A percentile compares a stretch with the other conserved stretches of the same genome.
Evolutionary conservation across 495 filamentous ascomycete species (phyloP).

Genomic region (Poronia punctata): DNA sequence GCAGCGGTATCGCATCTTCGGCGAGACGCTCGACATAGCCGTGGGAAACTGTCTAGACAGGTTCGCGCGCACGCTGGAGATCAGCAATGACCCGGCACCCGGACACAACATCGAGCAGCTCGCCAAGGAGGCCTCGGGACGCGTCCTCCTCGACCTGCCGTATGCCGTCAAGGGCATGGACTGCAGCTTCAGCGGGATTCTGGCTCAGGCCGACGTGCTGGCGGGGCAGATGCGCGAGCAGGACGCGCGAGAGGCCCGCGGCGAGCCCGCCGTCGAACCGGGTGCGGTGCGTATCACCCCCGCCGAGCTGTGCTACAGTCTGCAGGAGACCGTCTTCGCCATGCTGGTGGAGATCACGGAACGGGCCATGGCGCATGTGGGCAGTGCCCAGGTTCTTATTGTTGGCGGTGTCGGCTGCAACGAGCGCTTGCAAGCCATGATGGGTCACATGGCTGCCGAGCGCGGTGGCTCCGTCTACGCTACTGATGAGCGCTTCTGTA

Average conservation of each 20-base stretch:
- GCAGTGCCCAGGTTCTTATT: conserved; percentile 81
- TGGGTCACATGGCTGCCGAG: conserved; percentile 91
- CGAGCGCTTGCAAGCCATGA: conserved; percentile 94
- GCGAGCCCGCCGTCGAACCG: conserved; percentile 22
- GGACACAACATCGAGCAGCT: conserved; percentile 98
- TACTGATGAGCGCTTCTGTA: conserved; percentile 95
- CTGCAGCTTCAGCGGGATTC: conserved; percentile 85
- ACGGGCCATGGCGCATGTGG: conserved; percentile 96
- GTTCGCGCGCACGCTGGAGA: conserved; percentile 82
- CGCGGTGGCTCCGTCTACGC: conserved; percentile 86
- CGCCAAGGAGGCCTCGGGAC: conserved; percentile 61
- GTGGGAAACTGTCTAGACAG: conserved; percentile 96
- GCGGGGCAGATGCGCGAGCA: conserved; percentile 54
- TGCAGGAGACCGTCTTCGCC: conserved; percentile 90
- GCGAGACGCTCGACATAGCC: conserved; percentile 93
- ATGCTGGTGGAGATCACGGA: conserved; percentile 99
- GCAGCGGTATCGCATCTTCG: conserved; percentile 93
- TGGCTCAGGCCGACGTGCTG: conserved; percentile 72
- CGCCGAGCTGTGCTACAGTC: conserved; percentile 86
- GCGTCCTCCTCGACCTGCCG: conserved; percentile 73
- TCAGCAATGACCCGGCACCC: conserved; percentile 91
- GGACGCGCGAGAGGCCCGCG: conserved; percentile 28
- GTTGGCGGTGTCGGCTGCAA: conserved; percentile 99
- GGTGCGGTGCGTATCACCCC: conserved; percentile 47
- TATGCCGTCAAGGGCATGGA: conserved; percentile 99